Evolutionary conservation across 768 basidiomycete species (phyloP).

Genomic region (Kondoa subrosea): DNA sequence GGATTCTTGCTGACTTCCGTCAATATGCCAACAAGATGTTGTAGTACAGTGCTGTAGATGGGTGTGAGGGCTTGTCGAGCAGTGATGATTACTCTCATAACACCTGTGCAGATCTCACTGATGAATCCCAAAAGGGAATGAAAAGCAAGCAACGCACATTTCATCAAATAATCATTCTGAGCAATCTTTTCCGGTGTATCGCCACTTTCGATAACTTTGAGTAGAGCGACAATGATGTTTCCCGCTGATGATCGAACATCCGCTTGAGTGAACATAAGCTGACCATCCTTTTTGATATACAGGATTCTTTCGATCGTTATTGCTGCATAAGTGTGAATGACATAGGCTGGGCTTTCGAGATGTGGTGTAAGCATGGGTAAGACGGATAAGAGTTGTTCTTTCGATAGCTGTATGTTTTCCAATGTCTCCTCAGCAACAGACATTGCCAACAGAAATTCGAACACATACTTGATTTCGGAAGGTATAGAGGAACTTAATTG

Average conservation of each 20-base stretch:
- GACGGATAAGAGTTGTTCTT: conserved; percentile 79
- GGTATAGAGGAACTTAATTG: conserved; percentile 81
- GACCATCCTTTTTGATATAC: conserved; percentile 63
- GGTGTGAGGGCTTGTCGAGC: conserved; percentile 61
- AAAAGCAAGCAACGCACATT: conserved; percentile 45
- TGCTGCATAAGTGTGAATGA: conserved; percentile 88
- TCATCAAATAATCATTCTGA: conserved; percentile 96
- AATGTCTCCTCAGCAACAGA: too few relatives aligned
- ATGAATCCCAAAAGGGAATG: not conserved
- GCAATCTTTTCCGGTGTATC: conserved; percentile 78
- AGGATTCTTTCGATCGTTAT: conserved; percentile 94
- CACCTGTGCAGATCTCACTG: conserved; percentile 41
- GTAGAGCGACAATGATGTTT: conserved; percentile 46
- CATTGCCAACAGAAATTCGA: too few relatives aligned
- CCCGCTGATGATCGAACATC: conserved; percentile 74
- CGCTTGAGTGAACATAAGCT: conserved; percentile 66
- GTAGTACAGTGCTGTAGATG: conserved; percentile 47
- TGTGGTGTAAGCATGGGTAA: conserved; percentile 70
- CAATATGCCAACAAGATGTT: conserved; percentile 62
- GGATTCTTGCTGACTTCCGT: conserved; percentile 85
- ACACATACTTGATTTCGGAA: conserved; percentile 76
- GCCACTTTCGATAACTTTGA: conserved; percentile 61
- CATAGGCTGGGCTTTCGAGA: conserved; percentile 66
- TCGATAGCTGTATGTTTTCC: conserved; percentile 59
- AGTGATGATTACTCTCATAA: conserved; percentile 82